Evolutionary conservation across 345 rosid species (phyloP).

Genomic region (Eucalyptus lansdowneana): DNA sequence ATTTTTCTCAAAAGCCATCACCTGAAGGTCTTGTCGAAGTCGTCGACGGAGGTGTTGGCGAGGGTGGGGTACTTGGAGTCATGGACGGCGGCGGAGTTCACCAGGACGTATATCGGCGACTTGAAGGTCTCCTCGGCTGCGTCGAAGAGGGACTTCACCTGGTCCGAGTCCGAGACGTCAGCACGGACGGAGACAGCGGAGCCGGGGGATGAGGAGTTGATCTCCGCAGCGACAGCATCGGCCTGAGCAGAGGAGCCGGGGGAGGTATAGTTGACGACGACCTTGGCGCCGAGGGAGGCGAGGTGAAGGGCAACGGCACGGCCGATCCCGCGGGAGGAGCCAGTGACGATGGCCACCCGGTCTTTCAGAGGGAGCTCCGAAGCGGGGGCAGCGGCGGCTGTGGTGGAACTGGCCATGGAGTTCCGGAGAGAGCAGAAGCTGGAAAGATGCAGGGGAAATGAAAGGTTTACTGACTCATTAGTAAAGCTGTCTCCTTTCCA

Average conservation of each 20-base stretch:
- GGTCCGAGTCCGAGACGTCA: conserved; percentile 16
- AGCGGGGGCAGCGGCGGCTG: background rate
- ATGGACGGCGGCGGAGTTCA: conserved; percentile 22
- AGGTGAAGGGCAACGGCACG: conserved; percentile 23
- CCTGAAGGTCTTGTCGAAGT: conserved; percentile 19
- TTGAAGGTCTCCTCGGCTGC: conserved; percentile 17
- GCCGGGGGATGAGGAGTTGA: background rate
- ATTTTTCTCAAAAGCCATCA: background rate
- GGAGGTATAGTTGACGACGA: conserved; percentile 20
- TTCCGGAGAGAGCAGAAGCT: background rate
- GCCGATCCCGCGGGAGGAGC: conserved; percentile 32
- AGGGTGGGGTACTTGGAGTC: conserved; percentile 13
- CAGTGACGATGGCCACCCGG: conserved; percentile 27
- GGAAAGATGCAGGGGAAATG: background rate
- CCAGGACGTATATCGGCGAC: conserved; percentile 15
- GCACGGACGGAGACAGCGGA: conserved; percentile 15
- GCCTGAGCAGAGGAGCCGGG: conserved; percentile 2
- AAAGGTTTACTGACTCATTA: background rate
- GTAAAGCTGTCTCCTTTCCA: background rate
- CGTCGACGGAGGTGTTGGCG: conserved; percentile 17
- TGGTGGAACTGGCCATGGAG: background rate
- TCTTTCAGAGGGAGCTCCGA: conserved; percentile 6
- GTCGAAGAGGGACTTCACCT: conserved; percentile 22
- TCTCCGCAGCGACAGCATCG: conserved; percentile 8
- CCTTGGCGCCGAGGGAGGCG: conserved; percentile 19